These are phyloP conservation scores for Moringa oleifera DNA, from an alignment of 345 rosid genomes.

Conservation along the genomic window DNA sequence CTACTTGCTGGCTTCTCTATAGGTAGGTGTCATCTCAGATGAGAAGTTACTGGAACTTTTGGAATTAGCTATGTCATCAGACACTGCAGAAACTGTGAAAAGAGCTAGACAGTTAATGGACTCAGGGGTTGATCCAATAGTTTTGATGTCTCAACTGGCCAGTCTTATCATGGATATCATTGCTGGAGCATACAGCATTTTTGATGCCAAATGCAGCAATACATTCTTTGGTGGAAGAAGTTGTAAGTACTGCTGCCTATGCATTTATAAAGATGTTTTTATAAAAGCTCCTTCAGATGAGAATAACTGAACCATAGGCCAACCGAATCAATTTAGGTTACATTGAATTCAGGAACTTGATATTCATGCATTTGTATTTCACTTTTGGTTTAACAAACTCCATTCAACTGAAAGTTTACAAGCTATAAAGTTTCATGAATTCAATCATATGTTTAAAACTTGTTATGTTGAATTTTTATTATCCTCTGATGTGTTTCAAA, in stretches of 20 bases:
- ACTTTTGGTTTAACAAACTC: no score
- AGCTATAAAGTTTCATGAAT: no score
- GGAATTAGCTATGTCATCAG: conserved; percentile 93
- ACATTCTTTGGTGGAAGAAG: conserved; percentile 55
- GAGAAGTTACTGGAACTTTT: conserved; percentile 87
- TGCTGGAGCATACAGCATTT: conserved; percentile 71
- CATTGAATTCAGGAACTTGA: no score
- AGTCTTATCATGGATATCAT: conserved; percentile 96
- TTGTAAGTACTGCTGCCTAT: conserved; percentile 44
- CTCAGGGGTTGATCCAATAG: conserved; percentile 89
- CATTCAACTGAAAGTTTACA: no score
- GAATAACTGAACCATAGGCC: no score
- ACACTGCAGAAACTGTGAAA: conserved; percentile 91
- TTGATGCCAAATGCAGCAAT: conserved; percentile 39
- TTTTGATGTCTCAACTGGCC: conserved; percentile 95
- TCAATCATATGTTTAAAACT: no score
- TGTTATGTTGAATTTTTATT: no score
- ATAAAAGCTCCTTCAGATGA: no score
- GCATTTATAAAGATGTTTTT: no score
- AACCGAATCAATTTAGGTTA: no score
- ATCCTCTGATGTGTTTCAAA: no score
- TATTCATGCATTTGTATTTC: no score
- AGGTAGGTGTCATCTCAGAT: conserved; percentile 97
- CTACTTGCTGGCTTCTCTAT: conserved; percentile 12
- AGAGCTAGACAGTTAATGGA: conserved; percentile 92